Evolutionary conservation across 768 basidiomycete genomes (phyloP).

Genomic region (Gymnopilus junonius): DNA sequence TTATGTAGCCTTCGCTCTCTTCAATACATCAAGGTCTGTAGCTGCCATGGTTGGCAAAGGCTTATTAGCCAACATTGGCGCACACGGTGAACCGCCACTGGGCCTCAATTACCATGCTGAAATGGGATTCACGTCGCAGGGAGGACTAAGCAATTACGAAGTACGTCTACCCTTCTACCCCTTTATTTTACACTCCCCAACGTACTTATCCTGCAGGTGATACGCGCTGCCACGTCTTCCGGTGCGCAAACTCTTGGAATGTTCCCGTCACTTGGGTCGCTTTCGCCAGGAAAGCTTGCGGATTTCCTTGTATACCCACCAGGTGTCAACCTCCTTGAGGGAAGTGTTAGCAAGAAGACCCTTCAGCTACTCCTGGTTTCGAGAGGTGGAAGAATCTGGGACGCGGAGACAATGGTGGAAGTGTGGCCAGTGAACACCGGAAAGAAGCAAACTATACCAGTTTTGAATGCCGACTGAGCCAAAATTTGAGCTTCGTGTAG

Average conservation of each 20-base stretch:
- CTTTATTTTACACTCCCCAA: neutral
- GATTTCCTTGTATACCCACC: constrained; percentile 72
- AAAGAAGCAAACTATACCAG: constrained; percentile 56
- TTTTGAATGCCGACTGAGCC: constrained; percentile 54
- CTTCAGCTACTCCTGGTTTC: constrained; percentile 58
- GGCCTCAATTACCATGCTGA: constrained; percentile 81
- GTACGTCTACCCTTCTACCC: constrained; percentile 33
- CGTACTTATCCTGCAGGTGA: constrained; percentile 44
- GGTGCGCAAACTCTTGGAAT: constrained; percentile 72
- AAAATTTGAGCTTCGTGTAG: neutral
- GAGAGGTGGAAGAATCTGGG: constrained; percentile 73
- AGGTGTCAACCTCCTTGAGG: constrained; percentile 59
- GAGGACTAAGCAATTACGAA: constrained; percentile 75
- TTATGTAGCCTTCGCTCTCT: constrained; percentile 59
- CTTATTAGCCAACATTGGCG: constrained; percentile 67
- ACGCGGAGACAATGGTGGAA: constrained; percentile 68
- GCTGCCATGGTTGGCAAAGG: constrained; percentile 73
- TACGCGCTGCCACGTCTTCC: constrained; percentile 69
- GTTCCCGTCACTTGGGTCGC: constrained; percentile 61
- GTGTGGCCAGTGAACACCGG: constrained; percentile 70
- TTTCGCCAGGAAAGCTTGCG: constrained; percentile 69
- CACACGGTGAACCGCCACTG: constrained; percentile 74
- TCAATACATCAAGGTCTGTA: constrained; percentile 70
- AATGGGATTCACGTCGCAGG: constrained; percentile 65
- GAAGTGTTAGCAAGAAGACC: constrained; percentile 51